Evolutionary conservation across 257 asterid genomes (phyloP).

Genomic region (Solanum lycopersicoides): DNA sequence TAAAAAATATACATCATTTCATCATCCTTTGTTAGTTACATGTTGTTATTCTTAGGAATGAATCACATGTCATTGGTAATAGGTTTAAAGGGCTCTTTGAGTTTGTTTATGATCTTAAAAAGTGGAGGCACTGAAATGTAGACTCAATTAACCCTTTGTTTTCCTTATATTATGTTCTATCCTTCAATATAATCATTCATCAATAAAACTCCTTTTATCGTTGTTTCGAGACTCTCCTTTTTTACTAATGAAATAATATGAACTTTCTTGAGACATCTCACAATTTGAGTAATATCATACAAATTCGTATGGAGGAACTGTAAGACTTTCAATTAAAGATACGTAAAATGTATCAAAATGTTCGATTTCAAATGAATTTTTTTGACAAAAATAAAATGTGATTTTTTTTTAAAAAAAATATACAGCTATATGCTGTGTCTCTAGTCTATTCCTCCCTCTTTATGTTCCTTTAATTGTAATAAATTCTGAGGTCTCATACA

Average conservation of each 20-base stretch:
- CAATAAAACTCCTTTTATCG: not conserved
- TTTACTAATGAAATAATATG: too few species aligned
- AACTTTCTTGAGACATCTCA: not conserved
- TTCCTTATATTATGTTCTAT: not conserved
- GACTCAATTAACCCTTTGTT: not conserved
- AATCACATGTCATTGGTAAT: constrained; percentile 18
- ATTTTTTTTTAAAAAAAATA: too few species aligned
- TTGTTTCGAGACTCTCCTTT: not conserved
- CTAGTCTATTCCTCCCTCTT: not conserved
- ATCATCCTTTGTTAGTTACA: constrained; percentile 21
- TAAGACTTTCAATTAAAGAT: not conserved
- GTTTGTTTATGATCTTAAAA: constrained; percentile 9
- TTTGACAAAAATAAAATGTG: not conserved
- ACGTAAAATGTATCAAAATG: not conserved
- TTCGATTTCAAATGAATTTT: not conserved
- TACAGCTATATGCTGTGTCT: too few species aligned
- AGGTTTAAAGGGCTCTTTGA: constrained; percentile 14
- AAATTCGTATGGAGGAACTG: not conserved
- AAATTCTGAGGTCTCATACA: not conserved
- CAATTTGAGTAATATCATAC: not conserved
- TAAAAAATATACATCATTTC: not conserved
- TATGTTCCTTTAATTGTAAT: not conserved
- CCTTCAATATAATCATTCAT: not conserved
- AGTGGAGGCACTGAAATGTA: constrained; percentile 4
- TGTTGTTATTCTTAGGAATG: constrained; percentile 31